phyloP scores from a whole-genome alignment of 1,139 yeast species.

The Keqinozyma sinolaborantium region DNA sequence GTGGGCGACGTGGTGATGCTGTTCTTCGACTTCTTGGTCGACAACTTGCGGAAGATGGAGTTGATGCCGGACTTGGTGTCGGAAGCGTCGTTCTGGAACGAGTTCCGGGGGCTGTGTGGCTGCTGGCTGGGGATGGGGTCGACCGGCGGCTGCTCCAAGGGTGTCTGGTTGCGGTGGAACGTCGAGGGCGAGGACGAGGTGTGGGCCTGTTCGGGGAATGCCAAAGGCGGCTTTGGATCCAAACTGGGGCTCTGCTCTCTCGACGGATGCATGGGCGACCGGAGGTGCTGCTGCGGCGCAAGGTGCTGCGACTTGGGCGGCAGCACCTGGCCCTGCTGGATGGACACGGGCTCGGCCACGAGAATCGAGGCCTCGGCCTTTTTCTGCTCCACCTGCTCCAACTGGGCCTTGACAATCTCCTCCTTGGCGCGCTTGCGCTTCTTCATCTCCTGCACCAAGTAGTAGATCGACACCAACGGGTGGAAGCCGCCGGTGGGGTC shows the following conservation, averaged over 20 bases:
- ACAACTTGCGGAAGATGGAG: conserved; percentile 36
- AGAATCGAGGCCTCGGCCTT: conserved; percentile 8
- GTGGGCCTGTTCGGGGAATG: conserved; percentile 71
- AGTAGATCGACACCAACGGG: conserved; percentile 84
- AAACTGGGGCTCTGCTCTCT: conserved; percentile 1
- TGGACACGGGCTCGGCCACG: conserved; percentile 6
- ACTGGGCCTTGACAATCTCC: conserved; percentile 31
- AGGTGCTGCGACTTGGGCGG: conserved; percentile 5
- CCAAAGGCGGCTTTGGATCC: conserved; percentile 18
- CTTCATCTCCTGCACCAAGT: conserved; percentile 78
- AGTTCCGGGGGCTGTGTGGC: conserved; percentile 23
- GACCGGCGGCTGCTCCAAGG: conserved; percentile 5
- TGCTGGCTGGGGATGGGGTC: conserved; percentile 30
- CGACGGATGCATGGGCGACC: conserved; percentile 1
- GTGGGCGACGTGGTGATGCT: conserved; percentile 12
- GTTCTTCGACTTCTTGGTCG: conserved; percentile 29
- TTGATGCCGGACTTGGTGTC: conserved; percentile 30
- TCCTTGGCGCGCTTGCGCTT: conserved; percentile 65
- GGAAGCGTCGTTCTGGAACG: conserved; percentile 13
- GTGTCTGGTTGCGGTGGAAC: conserved; percentile 14
- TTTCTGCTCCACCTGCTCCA: conserved; percentile 20
- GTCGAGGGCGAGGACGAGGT: conserved; percentile 34
- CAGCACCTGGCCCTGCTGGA: conserved; percentile 4
- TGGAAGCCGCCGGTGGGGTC: conserved; percentile 92
- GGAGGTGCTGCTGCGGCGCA: conserved; percentile 1